Evolutionary conservation across 176 grass and related monocot species (phyloP), one percentile per base, ranked within the genome.

Genomic region (Oryza australiensis): DNA sequence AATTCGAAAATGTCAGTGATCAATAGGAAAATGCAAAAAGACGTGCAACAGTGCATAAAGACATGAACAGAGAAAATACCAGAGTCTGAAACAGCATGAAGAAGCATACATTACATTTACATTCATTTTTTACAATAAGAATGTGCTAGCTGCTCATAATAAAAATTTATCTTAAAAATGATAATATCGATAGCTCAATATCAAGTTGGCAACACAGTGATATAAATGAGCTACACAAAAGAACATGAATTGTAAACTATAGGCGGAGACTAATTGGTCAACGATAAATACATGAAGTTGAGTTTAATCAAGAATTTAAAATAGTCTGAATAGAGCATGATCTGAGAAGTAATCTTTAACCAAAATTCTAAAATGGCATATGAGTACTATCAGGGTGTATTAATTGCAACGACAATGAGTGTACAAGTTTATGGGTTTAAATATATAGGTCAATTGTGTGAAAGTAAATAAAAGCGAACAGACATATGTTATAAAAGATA

Each of bases 61-160:
- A 83, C 23, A n/a, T 34, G 66, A 55, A 53, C 27, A 93, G 66
- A 84, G 27, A 57, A 78, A 62, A 26, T 38, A 77, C n/a, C 64
- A 43, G 73, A 81, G 15, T 72, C 40, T 64, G 42, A 15, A 79
- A 75, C 49, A 67, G 74, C 34, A 83, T 68, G 40, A 53, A 66
- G 16, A 65, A 63, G 22, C 64, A 70, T 34, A 9, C 37, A 80
- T 7, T 22, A 9, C 20, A n/a, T 9, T 38, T 14, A 33, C 18
- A 76, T 75, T 53, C 70, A 76, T 53, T 13, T 63, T 64, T 62
- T 70, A 63, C 40, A 64, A 65, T 51, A 85, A 76, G 20, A 76
- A 70, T 62, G 5, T 26, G 3, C 66, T 72, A 70, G 14, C 51
- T 76, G 22, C 12, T 85, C 32, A 62, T 55, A 55, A 55, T 55